Evolutionary conservation across 2,329 filamentous ascomycete species (phyloP), one percentile per base, ranked within the genome.

Genomic region (Colletotrichum musicola): DNA sequence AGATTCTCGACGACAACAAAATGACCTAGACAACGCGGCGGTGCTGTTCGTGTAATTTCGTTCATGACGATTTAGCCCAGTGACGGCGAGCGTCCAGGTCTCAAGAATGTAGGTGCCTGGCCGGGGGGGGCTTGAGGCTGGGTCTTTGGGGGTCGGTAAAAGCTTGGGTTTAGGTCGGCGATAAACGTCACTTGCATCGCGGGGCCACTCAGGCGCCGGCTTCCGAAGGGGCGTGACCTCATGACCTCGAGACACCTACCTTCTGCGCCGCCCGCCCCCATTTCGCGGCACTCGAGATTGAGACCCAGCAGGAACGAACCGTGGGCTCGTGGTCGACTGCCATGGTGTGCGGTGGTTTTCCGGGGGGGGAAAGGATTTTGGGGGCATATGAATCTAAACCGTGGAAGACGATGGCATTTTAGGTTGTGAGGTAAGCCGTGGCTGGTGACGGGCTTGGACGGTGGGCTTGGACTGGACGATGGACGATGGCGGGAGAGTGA

Each of bases 351-450:
- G 46, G 57, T 22, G 44, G 44, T 46, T 16, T 59, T 14, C 30
- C 25, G 56, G 56, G 55, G 44, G 12, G 20, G 20, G 22, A 20
- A 14, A 49, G n/a, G 27, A 25, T 40, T n/a, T 22, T 35, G 6
- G 30, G 35, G 47, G 25, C 25, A 30, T 16, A 27, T 20, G 27
- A 38, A 40, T 13, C 27, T 38, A 51, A 53, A 42, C 58, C 58
- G 18, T 64, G 50, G 57, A 20, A 30, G 27, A n/a, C 30, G 14
- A 44, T 67, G 57, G 46, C 1, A 5, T 27, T 64, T 59, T 55
- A 22, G 49, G 54, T 68, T 47, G 54, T 65, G 54, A 64, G n/a
- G 61, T 65, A 27, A 68, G 65, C 42, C 56, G 65, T 64, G 61
- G 65, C 65, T 68, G 54, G 44, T 35, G 42, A 18, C 25, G 42